Conservation (phyloP, 1,139 yeast genomes). For the Scheffersomyces titani region DNA sequence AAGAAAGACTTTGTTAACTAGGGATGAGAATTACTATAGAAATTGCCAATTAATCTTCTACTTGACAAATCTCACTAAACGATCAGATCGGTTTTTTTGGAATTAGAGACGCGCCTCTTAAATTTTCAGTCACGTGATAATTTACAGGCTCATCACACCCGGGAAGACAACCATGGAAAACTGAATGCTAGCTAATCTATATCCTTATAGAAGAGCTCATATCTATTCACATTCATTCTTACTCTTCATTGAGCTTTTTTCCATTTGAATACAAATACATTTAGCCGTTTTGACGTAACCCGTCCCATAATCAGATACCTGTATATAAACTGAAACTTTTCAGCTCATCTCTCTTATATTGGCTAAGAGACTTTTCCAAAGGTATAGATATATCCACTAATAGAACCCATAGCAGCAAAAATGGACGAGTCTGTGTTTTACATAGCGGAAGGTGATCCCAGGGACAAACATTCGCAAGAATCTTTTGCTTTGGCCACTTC, state of each 20-base stretch:
- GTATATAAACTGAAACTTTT: conserved; percentile 1
- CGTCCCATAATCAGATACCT: background rate
- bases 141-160: background rate
- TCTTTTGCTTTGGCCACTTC: conserved; percentile 53
- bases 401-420: background rate
- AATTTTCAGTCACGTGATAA: background rate
- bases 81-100: background rate
- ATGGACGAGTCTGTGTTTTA: conserved; percentile 68
- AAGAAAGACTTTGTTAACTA: background rate
- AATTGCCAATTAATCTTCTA: background rate
- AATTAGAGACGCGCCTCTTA: background rate
- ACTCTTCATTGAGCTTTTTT: no score
- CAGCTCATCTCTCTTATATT: conserved; percentile 1
- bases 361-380: background rate
- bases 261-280: background rate
- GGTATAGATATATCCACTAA: background rate
- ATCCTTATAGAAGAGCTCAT: background rate
- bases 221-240: no score
- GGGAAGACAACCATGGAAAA: background rate
- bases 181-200: no score
- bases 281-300: background rate
- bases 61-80: background rate
- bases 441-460: conserved; percentile 50
- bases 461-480: conserved; percentile 48
- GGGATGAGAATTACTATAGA: background rate